These are phyloP conservation scores for Rhamnella rubrinervis DNA, from an alignment of 331 rosid species.

Conservation along the genomic window DNA sequence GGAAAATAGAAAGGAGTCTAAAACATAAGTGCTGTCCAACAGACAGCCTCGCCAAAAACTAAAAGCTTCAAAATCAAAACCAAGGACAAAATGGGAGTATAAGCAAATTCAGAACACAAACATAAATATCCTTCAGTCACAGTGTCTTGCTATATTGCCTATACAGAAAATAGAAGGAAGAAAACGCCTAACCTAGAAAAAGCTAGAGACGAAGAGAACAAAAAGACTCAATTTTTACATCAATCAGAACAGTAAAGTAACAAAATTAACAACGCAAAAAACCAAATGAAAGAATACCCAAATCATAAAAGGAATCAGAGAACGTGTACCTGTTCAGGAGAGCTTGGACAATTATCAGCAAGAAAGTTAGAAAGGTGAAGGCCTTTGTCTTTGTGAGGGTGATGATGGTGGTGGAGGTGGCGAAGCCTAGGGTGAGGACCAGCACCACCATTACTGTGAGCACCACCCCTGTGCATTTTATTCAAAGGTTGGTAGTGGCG, in stretches of 20 bases:
- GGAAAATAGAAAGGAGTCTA: neutral
- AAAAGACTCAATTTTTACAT: neutral
- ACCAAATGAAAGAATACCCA: constrained; percentile 5
- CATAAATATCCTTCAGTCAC: too few relatives aligned
- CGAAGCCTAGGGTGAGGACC: constrained; percentile 55
- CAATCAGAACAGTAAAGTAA: constrained; percentile 10
- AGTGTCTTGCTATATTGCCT: too few relatives aligned
- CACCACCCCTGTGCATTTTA: constrained; percentile 59
- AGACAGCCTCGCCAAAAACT: neutral
- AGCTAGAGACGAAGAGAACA: neutral
- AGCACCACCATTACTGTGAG: constrained; percentile 21
- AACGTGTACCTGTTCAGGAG: constrained; percentile 65
- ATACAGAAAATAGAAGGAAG: neutral
- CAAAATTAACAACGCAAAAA: constrained; percentile 23
- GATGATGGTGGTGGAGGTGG: constrained; percentile 54
- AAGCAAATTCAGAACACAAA: too few relatives aligned
- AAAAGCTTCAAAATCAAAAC: neutral
- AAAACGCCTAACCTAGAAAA: neutral
- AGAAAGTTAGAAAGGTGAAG: constrained; percentile 47
- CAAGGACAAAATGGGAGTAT: too few relatives aligned
- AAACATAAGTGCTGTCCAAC: neutral
- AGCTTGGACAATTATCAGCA: constrained; percentile 62
- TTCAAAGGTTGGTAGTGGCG: constrained; percentile 45
- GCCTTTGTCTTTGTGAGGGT: constrained; percentile 45
- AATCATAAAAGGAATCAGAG: neutral